Evolutionary conservation across 106 monocot genomes (phyloP).

Genomic region (Cymbidium sinense): DNA sequence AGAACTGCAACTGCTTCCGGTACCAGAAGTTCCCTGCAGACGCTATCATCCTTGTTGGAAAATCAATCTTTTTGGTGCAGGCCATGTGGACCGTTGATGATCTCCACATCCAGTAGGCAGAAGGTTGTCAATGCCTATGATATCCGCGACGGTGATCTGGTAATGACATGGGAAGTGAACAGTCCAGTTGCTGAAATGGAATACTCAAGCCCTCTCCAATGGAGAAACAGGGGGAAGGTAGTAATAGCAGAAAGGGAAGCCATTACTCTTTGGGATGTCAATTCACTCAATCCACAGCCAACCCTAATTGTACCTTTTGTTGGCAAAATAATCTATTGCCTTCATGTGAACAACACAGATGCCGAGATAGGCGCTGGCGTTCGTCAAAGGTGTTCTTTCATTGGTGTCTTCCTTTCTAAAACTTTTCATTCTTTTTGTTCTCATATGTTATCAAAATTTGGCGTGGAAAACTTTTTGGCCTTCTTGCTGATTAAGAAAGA

Average conservation of each 20-base stretch:
- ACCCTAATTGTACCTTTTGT: constrained; percentile 41
- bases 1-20: constrained; percentile 29
- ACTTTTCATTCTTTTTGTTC: background rate
- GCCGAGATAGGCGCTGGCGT: constrained; percentile 86
- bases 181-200: constrained; percentile 60
- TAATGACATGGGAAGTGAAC: constrained; percentile 71
- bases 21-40: constrained; percentile 25
- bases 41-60: constrained; percentile 15
- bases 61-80: constrained; percentile 77
- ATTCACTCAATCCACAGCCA: constrained; percentile 70
- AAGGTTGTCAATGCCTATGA: constrained; percentile 56
- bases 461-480: no score
- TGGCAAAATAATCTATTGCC: constrained; percentile 52
- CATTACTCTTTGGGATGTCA: constrained; percentile 91
- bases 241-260: constrained; percentile 66
- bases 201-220: constrained; percentile 83
- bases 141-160: constrained; percentile 80
- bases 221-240: constrained; percentile 85
- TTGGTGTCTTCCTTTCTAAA: background rate
- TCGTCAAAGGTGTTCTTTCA: constrained; percentile 63
- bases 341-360: constrained; percentile 91
- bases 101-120: constrained; percentile 51
- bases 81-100: constrained; percentile 82
- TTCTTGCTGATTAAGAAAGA: no score
- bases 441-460: background rate